These are phyloP conservation scores for Nakazawaea molendinolei DNA, from an alignment of 805 yeast species.

Conservation along the genomic window DNA sequence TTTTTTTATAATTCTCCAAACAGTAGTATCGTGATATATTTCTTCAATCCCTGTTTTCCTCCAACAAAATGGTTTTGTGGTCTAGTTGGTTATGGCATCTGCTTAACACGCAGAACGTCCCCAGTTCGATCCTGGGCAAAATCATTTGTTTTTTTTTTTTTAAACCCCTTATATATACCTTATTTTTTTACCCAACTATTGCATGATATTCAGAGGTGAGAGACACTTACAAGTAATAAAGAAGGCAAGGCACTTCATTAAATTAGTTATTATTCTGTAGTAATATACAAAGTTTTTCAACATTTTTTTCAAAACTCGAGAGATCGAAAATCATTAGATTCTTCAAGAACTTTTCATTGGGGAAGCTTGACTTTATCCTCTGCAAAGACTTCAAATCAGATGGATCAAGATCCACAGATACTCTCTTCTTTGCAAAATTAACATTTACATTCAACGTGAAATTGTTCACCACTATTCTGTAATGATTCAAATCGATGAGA, in stretches of 20 bases:
- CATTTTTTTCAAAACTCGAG: background rate
- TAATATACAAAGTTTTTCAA: background rate
- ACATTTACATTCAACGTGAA: background rate
- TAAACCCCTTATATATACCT: constrained; percentile 5
- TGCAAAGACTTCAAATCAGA: too few species aligned
- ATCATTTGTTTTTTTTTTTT: constrained; percentile 46
- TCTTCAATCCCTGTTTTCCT: too few species aligned
- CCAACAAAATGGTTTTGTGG: constrained; percentile 84
- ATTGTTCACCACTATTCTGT: constrained; percentile 1
- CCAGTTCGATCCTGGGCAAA: constrained; percentile 99
- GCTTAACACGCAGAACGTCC: constrained; percentile 99
- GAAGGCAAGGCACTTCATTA: too few species aligned
- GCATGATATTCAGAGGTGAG: too few species aligned
- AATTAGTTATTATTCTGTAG: background rate
- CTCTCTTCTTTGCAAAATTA: constrained; percentile 3
- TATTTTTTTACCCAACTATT: too few species aligned
- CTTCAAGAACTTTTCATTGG: background rate
- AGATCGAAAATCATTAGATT: constrained; percentile 1
- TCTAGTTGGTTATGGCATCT: constrained; percentile 99
- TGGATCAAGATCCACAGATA: constrained; percentile 1
- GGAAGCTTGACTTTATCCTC: too few species aligned
- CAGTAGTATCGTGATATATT: too few species aligned
- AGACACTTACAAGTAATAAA: too few species aligned
- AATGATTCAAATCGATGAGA: constrained; percentile 9
- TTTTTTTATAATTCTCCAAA: too few species aligned